Percentiles rank a stretch among this genome's conserved stretches.
Evolutionary conservation across 1,284 basidiomycete species (phyloP).

Genomic region (Irpex rosettiformis): DNA sequence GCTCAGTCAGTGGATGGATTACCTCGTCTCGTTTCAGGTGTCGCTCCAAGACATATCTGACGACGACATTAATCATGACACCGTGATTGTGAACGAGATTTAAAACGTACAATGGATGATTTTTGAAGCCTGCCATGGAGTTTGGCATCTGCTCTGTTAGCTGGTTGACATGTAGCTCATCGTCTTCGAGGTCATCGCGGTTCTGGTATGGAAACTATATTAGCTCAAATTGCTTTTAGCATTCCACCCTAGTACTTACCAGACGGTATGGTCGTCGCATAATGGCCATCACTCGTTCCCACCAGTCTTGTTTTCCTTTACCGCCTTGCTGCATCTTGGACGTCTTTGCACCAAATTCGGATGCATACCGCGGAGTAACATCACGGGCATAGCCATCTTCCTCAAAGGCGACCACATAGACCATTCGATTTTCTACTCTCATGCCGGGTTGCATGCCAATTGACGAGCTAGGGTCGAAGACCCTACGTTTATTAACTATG

Average conservation of each 20-base stretch:
- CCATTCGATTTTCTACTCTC: constrained; percentile 76
- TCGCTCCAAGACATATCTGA: constrained; percentile 85
- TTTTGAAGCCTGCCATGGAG: constrained; percentile 90
- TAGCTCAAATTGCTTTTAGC: not conserved
- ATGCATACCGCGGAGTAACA: constrained; percentile 77
- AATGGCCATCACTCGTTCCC: constrained; percentile 64
- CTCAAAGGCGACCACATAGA: constrained; percentile 93
- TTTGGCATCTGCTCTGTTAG: constrained; percentile 94
- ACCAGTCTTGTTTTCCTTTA: constrained; percentile 80
- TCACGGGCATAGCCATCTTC: constrained; percentile 82
- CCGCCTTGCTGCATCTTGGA: constrained; percentile 77
- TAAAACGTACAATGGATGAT: constrained; percentile 78
- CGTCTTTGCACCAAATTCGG: constrained; percentile 80
- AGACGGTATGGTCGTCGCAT: constrained; percentile 77
- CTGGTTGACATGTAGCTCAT: constrained; percentile 81
- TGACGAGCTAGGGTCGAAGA: constrained; percentile 74
- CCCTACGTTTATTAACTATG: constrained; percentile 75
- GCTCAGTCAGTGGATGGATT: constrained; percentile 78
- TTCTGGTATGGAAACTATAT: constrained; percentile 45
- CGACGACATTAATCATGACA: constrained; percentile 9
- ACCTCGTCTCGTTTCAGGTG: constrained; percentile 90
- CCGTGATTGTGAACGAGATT: constrained; percentile 4
- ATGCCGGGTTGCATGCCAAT: constrained; percentile 28
- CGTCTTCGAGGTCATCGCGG: constrained; percentile 92
- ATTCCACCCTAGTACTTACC: constrained; percentile 40